A percentile compares a stretch with the other conserved stretches of the same genome.
Evolutionary conservation across 805 yeast species (phyloP).

Genomic region (Ogataea polymorpha): DNA sequence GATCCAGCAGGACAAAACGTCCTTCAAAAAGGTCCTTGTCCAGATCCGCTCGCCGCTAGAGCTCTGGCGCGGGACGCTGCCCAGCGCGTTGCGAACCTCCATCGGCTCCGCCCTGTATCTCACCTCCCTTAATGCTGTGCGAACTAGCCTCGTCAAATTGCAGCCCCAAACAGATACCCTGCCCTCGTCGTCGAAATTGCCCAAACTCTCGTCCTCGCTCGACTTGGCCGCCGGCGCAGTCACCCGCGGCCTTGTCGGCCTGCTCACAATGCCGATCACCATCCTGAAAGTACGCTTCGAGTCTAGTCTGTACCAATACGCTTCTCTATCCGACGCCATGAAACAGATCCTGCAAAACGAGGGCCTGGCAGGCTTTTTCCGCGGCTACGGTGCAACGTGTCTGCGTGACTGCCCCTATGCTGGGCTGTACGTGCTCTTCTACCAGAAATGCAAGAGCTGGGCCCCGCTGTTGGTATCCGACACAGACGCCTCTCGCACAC

Average conservation of each 20-base stretch:
- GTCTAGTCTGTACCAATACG: constrained; percentile 71
- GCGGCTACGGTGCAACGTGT: constrained; percentile 84
- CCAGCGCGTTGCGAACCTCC: constrained; percentile 86
- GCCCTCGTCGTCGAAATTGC: constrained; percentile 47
- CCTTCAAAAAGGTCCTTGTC: constrained; percentile 33
- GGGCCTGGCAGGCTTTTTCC: constrained; percentile 69
- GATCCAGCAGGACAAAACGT: constrained; percentile 57
- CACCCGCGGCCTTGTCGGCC: constrained; percentile 79
- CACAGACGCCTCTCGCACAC: neutral
- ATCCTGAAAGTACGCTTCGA: constrained; percentile 87
- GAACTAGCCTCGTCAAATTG: constrained; percentile 47
- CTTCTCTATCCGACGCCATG: constrained; percentile 59
- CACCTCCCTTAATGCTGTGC: constrained; percentile 60
- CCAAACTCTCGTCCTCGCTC: constrained; percentile 64
- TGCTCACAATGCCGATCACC: constrained; percentile 91
- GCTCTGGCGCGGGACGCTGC: constrained; percentile 92
- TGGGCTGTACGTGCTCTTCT: constrained; percentile 82
- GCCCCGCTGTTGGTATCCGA: constrained; percentile 40
- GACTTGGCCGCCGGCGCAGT: constrained; percentile 76
- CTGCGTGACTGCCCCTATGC: constrained; percentile 96
- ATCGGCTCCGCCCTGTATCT: constrained; percentile 87
- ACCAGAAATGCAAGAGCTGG: constrained; percentile 66
- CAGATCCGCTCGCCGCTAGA: constrained; percentile 44
- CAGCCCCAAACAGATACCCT: constrained; percentile 8
- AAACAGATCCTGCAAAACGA: constrained; percentile 50